Evolutionary conservation across 73 alveolate species (phyloP), one percentile per base, ranked within the genome.

Genomic region (Tetrahymena elliotti): DNA sequence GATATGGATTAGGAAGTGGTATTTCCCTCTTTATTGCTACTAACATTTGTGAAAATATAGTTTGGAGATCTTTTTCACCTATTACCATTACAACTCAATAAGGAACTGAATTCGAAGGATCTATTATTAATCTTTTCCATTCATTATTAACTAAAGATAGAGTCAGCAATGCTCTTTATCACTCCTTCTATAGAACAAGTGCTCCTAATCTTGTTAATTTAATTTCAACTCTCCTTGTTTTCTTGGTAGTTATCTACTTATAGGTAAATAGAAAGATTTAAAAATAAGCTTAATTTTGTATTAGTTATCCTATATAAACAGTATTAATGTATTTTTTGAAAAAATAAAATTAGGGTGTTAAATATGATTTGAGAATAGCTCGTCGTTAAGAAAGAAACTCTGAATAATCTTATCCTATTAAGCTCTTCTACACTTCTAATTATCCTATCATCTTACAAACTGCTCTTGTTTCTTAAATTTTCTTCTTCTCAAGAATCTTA

Each of bases 41-140:
- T 68, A 99, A 99, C 98, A 99, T 99, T 94, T 98, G 99, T 95
- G 99, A 99, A 97, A 98, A 98, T 96, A 99, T 99, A 93, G 98
- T 99, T 53, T 99, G 99, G 99, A 99, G 98, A 98, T 98, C 99
- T 34, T 99, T 99, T 95, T 97, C 99, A 93, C 99, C 99, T 36
- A 98, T 99, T 96, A 99, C 99, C 41, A 98, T 99, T 97, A 97
- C 99, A 84, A 98, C 99, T 93, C 99, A 98, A 92, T 96, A 97
- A 53, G 99, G 99, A 16, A 97, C 99, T 68, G 99, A 99, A 97
- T 99, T 99, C 97, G 99, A 99, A 97, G 99, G 99, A 20, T 99
- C 99, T 83, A 95, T 99, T 53, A 97, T 99, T 93, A 99, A 99
- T 94, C 98, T 99, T 96, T 97, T 99, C 99, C 99, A 99, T 97